Evolutionary conservation across 768 basidiomycete genomes (phyloP), one percentile per base, ranked within the genome.

Genomic region (Mycena haematopus): DNA sequence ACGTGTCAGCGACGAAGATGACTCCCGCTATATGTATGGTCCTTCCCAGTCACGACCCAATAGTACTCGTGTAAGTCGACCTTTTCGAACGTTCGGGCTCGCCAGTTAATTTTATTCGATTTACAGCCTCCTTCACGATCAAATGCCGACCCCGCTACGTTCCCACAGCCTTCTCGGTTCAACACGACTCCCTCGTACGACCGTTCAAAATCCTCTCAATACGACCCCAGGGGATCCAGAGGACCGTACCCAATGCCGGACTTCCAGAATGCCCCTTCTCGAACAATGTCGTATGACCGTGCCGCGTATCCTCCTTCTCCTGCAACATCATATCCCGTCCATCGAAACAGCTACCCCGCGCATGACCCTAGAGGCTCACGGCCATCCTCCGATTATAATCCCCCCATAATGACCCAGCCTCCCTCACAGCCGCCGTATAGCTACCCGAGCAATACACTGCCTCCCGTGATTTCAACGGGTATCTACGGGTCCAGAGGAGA

Each of bases 1-100:
- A 33, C 76, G 75, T 45, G 73, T 83, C 51, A 73, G 69, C 50
- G 78, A 82, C 64, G 80, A 82, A 51, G 70, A 71, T 38, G 73
- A 73, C 29, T 65, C 49, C 40, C 51, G 54, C 46, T 52, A 52
- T 45, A 49, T 51, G 40, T 54, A 66, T 56, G 56, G 57, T 50
- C 62, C 40, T 51, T 47, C 52, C 51, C 59, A 35, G 25, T 51
- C 47, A 40, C 56, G 33, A 29, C 56, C 47, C 24, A 46, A 22
- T 27, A 53, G 57, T 21, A 50, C 59, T 49, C 56, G 64, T 22
- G 63, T 68, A 40, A 40, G 54, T n/a, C 44, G 17, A 29, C 3
- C 13, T n/a, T 44, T 13, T n/a, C 10, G 33, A 8, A 11, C 33
- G 22, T 13, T 11, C n/a, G 25, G 21, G 0, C 19, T 31, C 19